Conservation (phyloP, 225 moss, liverwort and hornwort species). For the Neckera pumila region DNA sequence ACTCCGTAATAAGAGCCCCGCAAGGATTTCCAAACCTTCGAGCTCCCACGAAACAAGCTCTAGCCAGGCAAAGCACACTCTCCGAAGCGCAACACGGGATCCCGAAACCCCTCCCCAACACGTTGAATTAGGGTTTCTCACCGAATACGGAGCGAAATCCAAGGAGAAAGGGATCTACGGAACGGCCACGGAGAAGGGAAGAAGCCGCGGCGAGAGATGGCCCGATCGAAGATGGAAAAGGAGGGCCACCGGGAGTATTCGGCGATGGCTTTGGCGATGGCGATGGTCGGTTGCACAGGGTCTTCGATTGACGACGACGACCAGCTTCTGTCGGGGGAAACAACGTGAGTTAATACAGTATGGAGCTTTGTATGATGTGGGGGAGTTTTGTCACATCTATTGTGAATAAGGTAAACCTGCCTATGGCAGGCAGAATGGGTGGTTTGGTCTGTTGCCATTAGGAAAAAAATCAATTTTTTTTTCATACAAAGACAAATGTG, state of each 20-base stretch:
- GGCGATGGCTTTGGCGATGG: neutral
- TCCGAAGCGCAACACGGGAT: neutral
- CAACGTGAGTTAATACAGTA: neutral
- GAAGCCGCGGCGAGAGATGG: neutral
- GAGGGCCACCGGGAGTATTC: too few relatives aligned
- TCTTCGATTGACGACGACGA: neutral
- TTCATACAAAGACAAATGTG: too few relatives aligned
- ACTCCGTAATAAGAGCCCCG: neutral
- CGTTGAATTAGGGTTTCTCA: conserved; percentile 11
- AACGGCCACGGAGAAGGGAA: neutral
- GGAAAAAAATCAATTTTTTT: too few relatives aligned
- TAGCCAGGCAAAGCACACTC: neutral
- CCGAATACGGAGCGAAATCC: neutral
- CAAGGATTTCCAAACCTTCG: neutral
- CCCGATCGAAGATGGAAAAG: neutral
- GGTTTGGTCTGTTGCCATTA: too few relatives aligned
- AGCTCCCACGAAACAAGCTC: neutral
- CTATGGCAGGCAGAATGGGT: too few relatives aligned
- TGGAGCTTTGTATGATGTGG: neutral
- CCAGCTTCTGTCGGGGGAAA: neutral
- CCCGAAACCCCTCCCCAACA: neutral
- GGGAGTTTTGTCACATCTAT: neutral
- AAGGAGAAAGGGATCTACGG: neutral
- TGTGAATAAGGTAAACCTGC: neutral
- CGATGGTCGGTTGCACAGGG: neutral